Evolutionary conservation across 441 rosid species (phyloP), one percentile per base, ranked within the genome.

Genomic region (Erodium moschatum): DNA sequence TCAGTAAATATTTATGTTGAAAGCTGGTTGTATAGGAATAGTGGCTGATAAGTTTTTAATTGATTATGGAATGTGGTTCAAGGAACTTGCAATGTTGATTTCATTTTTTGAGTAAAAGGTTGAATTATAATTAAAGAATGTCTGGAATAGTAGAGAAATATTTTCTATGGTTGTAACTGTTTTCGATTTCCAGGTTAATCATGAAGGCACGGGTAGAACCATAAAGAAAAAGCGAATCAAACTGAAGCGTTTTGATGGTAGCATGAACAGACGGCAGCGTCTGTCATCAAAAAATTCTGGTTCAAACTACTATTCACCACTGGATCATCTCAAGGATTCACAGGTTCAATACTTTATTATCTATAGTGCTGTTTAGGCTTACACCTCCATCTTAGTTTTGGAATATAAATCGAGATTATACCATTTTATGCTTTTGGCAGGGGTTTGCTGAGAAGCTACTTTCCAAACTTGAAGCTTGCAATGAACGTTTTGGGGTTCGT

Each of bases 181-280:
- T 13, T 44, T 46, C 54, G 13, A 12, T 46, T 46, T 1, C 54
- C 79, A 89, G 97, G 98, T 97, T 31, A 74, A 74, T 71, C 84
- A 86, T 84, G 82, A 84, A 77, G 97, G 96, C 68, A 94, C 98
- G 21, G 70, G 76, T 69, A 73, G 96, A 67, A 91, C 96, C 83
- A 94, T 91, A 86, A 94, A 86, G 85, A 89, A 91, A 79, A 94
- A 91, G 90, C 84, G 89, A 81, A 97, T 97, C 64, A 94, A 91
- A 79, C 78, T 94, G 83, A 85, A 86, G 79, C 92, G 96, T 69
- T 92, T 85, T 19, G 69, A 84, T 65, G 82, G 87, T 48, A 87
- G 84, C 86, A 85, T 91, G 82, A 91, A 88, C 72, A 89, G 72
- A 75, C 79, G 84, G 77, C 97, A 94, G 72, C 91, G 96, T 24